These are phyloP conservation scores for Colletotrichum sojae DNA, from an alignment of 2,329 filamentous ascomycete genomes.

Conservation along the genomic window DNA sequence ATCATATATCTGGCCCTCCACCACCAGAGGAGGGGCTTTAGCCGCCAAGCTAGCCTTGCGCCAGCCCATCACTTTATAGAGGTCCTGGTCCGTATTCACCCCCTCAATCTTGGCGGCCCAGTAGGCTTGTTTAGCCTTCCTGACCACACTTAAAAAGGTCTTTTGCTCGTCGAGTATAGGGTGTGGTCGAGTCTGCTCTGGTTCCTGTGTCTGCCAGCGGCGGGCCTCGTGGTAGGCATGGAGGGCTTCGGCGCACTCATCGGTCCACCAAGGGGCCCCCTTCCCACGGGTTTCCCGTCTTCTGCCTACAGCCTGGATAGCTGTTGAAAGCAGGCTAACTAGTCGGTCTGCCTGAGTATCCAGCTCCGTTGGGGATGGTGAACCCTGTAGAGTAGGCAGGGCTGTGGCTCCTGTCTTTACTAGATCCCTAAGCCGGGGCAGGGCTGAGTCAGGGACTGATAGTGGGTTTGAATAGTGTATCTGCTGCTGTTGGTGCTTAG, in stretches of 20 bases:
- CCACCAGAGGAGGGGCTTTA: slow-evolving; percentile 11
- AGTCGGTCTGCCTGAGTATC: no score
- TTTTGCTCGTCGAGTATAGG: no score
- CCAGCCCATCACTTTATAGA: not conserved
- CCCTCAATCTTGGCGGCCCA: slow-evolving; percentile 14
- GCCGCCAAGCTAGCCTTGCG: slow-evolving; percentile 1
- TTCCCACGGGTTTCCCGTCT: not conserved
- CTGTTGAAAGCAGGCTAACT: slow-evolving; percentile 1
- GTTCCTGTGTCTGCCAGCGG: not conserved
- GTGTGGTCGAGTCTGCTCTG: not conserved
- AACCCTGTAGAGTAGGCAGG: not conserved
- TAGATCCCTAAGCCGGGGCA: not conserved
- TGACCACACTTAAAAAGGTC: not conserved
- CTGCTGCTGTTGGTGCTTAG: not conserved
- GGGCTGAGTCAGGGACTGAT: not conserved
- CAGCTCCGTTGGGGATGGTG: not conserved
- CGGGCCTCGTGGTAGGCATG: no score
- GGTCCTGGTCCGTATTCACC: not conserved
- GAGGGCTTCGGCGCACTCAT: no score
- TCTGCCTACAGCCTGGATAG: not conserved
- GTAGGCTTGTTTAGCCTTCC: slow-evolving; percentile 8
- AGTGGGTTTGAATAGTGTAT: not conserved
- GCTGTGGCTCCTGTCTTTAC: not conserved
- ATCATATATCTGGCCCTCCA: not conserved
- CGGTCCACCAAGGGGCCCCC: no score